Evolutionary conservation across 129 eudicot genomes (phyloP), one percentile per base, ranked within the genome.

Genomic region (Helianthus tuberosus): DNA sequence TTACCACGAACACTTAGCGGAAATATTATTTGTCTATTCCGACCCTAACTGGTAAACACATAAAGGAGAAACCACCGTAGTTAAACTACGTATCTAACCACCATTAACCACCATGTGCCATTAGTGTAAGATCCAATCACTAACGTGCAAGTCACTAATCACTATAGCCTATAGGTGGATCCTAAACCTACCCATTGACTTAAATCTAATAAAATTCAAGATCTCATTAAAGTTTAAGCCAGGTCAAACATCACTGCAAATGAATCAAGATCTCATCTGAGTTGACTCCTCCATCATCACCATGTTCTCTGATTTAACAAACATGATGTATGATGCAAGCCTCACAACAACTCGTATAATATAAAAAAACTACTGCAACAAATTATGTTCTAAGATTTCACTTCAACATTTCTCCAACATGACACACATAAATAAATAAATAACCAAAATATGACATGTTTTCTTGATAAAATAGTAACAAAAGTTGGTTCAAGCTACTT

Each of bases 401-500:
- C 64, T 23, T 58, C 64, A 58, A 55, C 20, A 4, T 12, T 44
- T 4, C 12, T 46, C 55, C 7, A 43, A 11, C 47, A 68, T 14
- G 5, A 68, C 35, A 32, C 47, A 35, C 11, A 15, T 15, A 27
- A 1, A 27, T 20, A 69, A 1, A 29, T 29, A 9, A 69, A 51
- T n/a, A 5, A 35, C 8, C 4, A 47, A 62, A 62, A 62, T 36
- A 62, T 13, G 47, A 36, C 67, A 32, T 14, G 25, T 62, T 36
- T 62, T 36, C 66, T 62, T 70, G 15, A 47, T 61, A 62, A 77
- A 69, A 15, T 35, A 1, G 66, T 54, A 78, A 72, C 67, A 72
- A 64, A 79, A 72, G 82, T 50, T 53, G 77, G 73, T 59, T 72
- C 73, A 46, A 64, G 62, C 78, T 64, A 72, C 72, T 65, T 65